Base-by-base conservation (phyloP, 352 stramenopile species). In the Globisporangium acanthophoron region DNA sequence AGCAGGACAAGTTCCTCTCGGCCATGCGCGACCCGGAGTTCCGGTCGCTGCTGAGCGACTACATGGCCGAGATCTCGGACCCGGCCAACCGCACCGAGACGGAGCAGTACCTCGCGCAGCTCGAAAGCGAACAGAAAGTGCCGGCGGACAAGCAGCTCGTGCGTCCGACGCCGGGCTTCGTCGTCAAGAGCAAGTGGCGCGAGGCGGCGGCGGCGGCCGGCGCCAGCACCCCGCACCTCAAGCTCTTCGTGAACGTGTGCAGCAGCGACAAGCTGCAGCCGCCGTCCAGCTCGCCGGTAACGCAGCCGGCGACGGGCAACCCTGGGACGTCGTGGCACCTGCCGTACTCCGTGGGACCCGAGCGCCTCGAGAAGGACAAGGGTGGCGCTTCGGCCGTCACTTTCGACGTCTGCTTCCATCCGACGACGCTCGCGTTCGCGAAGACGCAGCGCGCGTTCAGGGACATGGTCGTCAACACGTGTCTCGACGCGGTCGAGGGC, bases 201-300 rank as follows among this genome's bases (percentile, higher is more conserved):
- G 51, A 64, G 27, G 31, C 18, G 35, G 12, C 35, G 18, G 21
- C 18, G 35, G 20, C 35, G 18, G 21, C 15, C 24, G 21, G 15
- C 18, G 20, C 20, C 9, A 58, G 7, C 11, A 44, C 46, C 1
- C 21, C 20, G 5, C 45, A 37, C 0, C 67, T 75, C 8, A 97
- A 97, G 66, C 43, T 97, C n/a, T 98, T 98, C 67, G 67, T 98
- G 51, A 98, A 98, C 66, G 73, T 98, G 4, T 97, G 95, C 49
- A 83, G 80, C 49, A 91, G 78, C 24, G 82, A 92, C 29, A 85
- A 94, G 68, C 65, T 98, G 15, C 74, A 86, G 49, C 66, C 85
- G 41, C 88, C 91, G 43, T 90, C 69, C 0, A 94, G 71, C 47
- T 87, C 68, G 18, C 67, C 58, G 2, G 71, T 80, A 11, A 12